A percentile compares a stretch with the other conserved stretches of the same genome.
Conservation (phyloP, 1,139 yeast genomes). For the Kodamaea arcana region DNA sequence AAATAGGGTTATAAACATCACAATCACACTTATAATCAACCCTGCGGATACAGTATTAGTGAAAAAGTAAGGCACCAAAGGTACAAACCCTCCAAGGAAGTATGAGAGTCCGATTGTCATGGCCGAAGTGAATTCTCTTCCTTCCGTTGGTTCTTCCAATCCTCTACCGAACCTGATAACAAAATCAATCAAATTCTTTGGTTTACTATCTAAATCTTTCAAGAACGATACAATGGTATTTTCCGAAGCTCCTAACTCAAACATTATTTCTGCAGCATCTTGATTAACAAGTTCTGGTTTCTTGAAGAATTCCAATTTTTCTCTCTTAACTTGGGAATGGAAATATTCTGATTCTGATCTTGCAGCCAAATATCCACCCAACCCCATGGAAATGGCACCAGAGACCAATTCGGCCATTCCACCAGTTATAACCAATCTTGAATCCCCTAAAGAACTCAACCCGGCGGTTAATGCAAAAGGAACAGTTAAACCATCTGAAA, state of each 20-base stretch:
- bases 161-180: conserved; percentile 72
- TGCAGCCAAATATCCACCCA: conserved; percentile 80
- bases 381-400: conserved; percentile 83
- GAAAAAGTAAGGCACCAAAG: conserved; percentile 76
- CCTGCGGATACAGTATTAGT: conserved; percentile 71
- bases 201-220: conserved; percentile 64
- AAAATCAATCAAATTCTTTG: conserved; percentile 65
- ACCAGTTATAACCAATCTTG: conserved; percentile 75
- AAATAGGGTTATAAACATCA: conserved; percentile 83
- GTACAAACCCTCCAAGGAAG: conserved; percentile 80
- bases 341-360: conserved; percentile 74
- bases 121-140: conserved; percentile 72
- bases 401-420: conserved; percentile 82
- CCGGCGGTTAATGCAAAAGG: conserved; percentile 87
- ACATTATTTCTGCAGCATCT: conserved; percentile 69
- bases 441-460: conserved; percentile 68
- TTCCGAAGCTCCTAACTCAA: conserved; percentile 67
- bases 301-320: conserved; percentile 63
- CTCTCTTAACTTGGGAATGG: conserved; percentile 64
- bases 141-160: conserved; percentile 76
- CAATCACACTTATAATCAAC: conserved; percentile 65
- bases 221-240: conserved; percentile 62
- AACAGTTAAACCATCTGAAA: conserved; percentile 77
- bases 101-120: conserved; percentile 71
- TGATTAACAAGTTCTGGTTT: conserved; percentile 58